Percentiles rank a stretch among this genome's conserved stretches.
Conservation (phyloP, 768 basidiomycete genomes). For the Panus rudis region DNA sequence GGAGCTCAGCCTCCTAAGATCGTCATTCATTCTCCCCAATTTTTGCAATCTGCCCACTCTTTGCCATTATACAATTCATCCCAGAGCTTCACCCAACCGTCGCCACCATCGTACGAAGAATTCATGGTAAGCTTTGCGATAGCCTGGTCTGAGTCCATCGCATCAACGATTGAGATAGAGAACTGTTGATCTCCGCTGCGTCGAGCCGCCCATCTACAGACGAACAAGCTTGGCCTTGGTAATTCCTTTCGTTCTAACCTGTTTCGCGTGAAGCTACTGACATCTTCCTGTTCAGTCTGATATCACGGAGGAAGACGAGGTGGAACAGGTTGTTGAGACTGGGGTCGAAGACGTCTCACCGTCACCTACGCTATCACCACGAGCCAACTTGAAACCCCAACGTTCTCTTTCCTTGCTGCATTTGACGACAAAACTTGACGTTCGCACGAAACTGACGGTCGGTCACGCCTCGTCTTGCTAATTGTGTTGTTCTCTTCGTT, state of each 20-base stretch:
- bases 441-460: no score
- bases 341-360: slow-evolving; percentile 11
- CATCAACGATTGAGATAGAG: slow-evolving; percentile 7
- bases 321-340: no score
- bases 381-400: slow-evolving; percentile 1
- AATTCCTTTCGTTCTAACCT: background rate
- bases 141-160: background rate
- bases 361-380: slow-evolving; percentile 8
- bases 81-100: slow-evolving; percentile 1
- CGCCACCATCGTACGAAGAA: background rate
- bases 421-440: background rate
- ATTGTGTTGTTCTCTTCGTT: background rate
- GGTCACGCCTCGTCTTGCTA: no score
- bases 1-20: background rate
- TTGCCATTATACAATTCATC: background rate
- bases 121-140: slow-evolving; percentile 9
- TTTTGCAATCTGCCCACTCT: background rate
- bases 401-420: background rate
- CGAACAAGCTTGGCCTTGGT: slow-evolving; percentile 17
- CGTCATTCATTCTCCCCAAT: background rate
- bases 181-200: slow-evolving; percentile 12
- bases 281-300: slow-evolving; percentile 10
- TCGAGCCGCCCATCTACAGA: background rate
- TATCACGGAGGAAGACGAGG: slow-evolving; percentile 17
- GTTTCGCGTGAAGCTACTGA: background rate